Evolutionary conservation across 2,329 filamentous ascomycete species (phyloP), one percentile per base, ranked within the genome.

Genomic region (Salinomyces thailandicus): DNA sequence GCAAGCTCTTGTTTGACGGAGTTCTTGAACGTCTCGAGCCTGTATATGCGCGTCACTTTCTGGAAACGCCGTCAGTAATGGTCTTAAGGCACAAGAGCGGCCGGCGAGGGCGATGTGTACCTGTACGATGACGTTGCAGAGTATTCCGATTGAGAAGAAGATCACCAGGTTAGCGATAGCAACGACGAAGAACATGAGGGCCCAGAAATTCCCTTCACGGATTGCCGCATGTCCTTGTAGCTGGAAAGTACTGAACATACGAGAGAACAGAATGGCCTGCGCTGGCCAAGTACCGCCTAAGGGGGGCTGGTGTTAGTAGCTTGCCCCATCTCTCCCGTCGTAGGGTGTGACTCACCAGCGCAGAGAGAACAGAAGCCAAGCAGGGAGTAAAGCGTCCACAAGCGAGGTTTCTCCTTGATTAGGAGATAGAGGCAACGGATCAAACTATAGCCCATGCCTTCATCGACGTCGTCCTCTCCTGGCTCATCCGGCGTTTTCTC

Each of bases 181-280:
- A 5, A 73, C 61, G 5, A 73, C 52, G 48, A 74, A 71, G 49
- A 74, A 72, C 68, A 74, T 73, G 9, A 74, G 58, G 0, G 68
- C 60, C 53, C 64, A 73, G 48, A 73, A 72, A 44, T 73, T 61
- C 7, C 62, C 66, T 35, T 62, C 52, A 2, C 60, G 41, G 14
- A 60, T 53, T 3, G 64, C 61, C 42, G 58, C 51, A 6, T 52
- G 35, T 1, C 62, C 58, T 4, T 53, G 58, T 22, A 63, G 55
- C 26, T 61, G 60, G 41, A 73, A 75, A 2, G 67, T 65, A 29
- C 61, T 48, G 24, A 72, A 59, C 1, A 72, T 51, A 6, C 64
- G 56, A 2, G 68, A 64, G 43, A 73, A 72, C 0, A 74, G 47
- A 18, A 71, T 52, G 3, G 68, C 65, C 46, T 69, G 67, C 2